Base-by-base conservation (phyloP, 768 basidiomycete species). In the Russula sp. region DNA sequence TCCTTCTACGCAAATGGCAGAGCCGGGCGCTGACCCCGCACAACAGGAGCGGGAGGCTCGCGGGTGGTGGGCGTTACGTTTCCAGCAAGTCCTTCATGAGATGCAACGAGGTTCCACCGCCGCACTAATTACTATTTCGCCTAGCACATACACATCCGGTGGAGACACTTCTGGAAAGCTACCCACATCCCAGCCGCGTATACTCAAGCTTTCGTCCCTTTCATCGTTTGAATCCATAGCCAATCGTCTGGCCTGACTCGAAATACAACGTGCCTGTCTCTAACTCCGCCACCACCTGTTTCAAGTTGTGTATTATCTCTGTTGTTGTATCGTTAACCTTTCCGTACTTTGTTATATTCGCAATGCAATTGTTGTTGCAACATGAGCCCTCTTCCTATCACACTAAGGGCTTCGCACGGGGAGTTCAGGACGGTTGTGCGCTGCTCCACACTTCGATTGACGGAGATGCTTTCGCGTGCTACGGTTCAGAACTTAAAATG, bases 61-160 rank as follows among this genome's bases (percentile, higher is more conserved):
- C 0, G 85, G 82, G 4, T 90, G 87, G 86, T 91, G 89, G 89
- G 77, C 83, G 13, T 67, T 84, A 47, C 75, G 86, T 50, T 88
- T 89, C 66, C 82, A 83, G 67, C 80, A 86, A 65, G 81, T 87
- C 13, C 72, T 86, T 62, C 71, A 74, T 11, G 88, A 88, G 70
- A 70, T 85, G 67, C 80, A 81, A 61, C 64, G 68, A 60, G 68
- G 62, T 20, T 60, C 59, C n/a, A 27, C 35, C n/a, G 45, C 49
- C 37, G 42, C 60, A 11, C 50, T 60, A 11, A 45, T 51, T 39
- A 44, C 39, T 18, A 34, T n/a, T 37, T 55, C 48, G 2, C n/a
- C 57, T 18, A 34, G 52, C 49, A 40, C 27, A 45, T 39, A 54
- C 34, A 13, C 40, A 9, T 31, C 53, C 18, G 13, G n/a, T 44